Evolutionary conservation across 2,329 filamentous ascomycete genomes (phyloP).

Genomic region (Elsinoe australis): DNA sequence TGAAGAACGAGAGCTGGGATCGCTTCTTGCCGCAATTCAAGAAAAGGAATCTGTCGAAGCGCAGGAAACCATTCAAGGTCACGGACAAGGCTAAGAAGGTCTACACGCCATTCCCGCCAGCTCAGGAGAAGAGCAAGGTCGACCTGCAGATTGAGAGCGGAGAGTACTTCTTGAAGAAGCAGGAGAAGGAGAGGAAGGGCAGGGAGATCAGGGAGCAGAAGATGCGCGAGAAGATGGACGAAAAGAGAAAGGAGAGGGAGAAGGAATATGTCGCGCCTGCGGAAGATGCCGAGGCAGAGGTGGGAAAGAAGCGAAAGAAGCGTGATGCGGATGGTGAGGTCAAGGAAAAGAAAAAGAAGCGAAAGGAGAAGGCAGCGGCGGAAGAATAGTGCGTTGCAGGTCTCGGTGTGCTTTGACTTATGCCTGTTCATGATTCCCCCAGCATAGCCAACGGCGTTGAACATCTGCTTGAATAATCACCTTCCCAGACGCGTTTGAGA

Average conservation of each 20-base stretch:
- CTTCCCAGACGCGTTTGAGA: too few species aligned
- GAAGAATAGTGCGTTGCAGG: conserved; percentile 16
- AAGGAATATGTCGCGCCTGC: conserved; percentile 81
- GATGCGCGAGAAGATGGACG: conserved; percentile 79
- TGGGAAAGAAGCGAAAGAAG: conserved; percentile 47
- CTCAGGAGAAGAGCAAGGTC: conserved; percentile 97
- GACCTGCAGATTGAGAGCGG: conserved; percentile 96
- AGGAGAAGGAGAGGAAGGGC: conserved; percentile 76
- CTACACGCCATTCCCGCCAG: conserved; percentile 95
- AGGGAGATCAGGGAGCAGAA: conserved; percentile 75
- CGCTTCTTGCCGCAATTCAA: conserved; percentile 96
- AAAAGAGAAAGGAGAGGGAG: conserved; percentile 77
- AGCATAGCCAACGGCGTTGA: neutral
- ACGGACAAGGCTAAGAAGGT: conserved; percentile 88
- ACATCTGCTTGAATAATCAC: neutral
- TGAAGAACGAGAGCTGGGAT: conserved; percentile 88
- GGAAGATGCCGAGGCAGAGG: conserved; percentile 52
- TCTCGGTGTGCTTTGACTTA: neutral
- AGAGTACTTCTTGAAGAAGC: conserved; percentile 91
- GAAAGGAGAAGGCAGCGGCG: conserved; percentile 27
- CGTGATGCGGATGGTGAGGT: conserved; percentile 32
- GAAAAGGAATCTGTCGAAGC: conserved; percentile 79
- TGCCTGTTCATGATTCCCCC: neutral
- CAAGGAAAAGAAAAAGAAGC: conserved; percentile 37
- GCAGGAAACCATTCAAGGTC: conserved; percentile 73